These are phyloP conservation scores for Tritrichomonas musculus DNA, from an alignment of 208 protist genomes.

Conservation along the genomic window DNA sequence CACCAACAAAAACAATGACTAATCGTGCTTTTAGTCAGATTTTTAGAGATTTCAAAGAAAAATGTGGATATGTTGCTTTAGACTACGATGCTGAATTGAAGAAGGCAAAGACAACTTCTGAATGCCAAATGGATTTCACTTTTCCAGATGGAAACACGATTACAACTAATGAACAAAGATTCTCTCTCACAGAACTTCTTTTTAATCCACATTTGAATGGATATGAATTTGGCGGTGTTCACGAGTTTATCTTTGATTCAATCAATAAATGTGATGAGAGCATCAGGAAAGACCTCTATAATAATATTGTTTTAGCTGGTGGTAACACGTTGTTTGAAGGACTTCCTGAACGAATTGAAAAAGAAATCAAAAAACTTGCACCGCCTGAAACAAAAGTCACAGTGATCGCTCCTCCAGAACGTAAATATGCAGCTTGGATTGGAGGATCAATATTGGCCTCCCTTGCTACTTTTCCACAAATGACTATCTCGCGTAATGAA, in stretches of 20 bases:
- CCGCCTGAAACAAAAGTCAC: constrained; percentile 53
- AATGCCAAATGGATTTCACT: constrained; percentile 57
- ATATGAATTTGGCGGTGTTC: constrained; percentile 51
- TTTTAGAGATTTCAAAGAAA: constrained; percentile 66
- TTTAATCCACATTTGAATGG: constrained; percentile 65
- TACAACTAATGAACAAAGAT: constrained; percentile 52
- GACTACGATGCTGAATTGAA: constrained; percentile 60
- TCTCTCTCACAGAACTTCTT: constrained; percentile 66
- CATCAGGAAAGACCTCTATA: constrained; percentile 55
- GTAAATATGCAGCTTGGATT: too few relatives aligned
- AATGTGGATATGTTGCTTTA: constrained; percentile 59
- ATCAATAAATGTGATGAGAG: constrained; percentile 66
- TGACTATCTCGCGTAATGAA: constrained; percentile 53
- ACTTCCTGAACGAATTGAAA: constrained; percentile 84
- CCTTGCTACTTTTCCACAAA: too few relatives aligned
- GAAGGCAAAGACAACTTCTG: constrained; percentile 50
- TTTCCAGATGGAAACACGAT: constrained; percentile 62
- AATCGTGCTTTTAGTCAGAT: constrained; percentile 56
- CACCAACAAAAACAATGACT: constrained; percentile 58
- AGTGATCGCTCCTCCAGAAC: constrained; percentile 47
- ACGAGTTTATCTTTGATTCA: constrained; percentile 56
- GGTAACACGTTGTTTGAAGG: constrained; percentile 65
- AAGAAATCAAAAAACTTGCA: constrained; percentile 55
- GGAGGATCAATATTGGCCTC: too few relatives aligned
- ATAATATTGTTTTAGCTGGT: constrained; percentile 56